phyloP scores from a whole-genome alignment of 2,329 filamentous ascomycete species.

The Ceratocystis cubensis region DNA sequence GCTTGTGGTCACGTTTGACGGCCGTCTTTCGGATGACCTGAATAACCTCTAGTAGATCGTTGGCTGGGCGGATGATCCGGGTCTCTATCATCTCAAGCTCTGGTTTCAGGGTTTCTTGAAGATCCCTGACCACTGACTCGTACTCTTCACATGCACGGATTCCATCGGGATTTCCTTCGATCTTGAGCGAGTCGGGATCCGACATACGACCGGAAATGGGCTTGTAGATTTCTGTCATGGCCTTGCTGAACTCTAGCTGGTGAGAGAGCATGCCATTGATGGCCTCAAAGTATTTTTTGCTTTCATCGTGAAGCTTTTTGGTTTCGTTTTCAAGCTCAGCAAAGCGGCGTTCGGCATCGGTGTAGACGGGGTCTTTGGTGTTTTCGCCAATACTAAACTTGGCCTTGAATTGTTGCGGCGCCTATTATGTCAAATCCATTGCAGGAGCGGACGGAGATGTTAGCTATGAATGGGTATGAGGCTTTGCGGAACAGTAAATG shows the following conservation, averaged over 20 bases:
- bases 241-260: constrained; percentile 96
- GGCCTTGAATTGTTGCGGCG: constrained; percentile 81
- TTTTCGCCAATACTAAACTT: constrained; percentile 93
- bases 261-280: constrained; percentile 97
- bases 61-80: constrained; percentile 79
- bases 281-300: constrained; percentile 91
- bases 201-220: constrained; percentile 93
- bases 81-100: constrained; percentile 97
- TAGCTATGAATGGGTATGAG: constrained; percentile 17
- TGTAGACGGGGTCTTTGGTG: constrained; percentile 89
- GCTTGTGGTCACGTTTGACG: constrained; percentile 89
- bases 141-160: constrained; percentile 96
- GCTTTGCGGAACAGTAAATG: background rate
- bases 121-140: constrained; percentile 73
- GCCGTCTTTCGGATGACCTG: constrained; percentile 86
- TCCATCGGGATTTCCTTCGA: constrained; percentile 81
- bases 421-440: constrained; percentile 33
- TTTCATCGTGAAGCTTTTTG: constrained; percentile 93
- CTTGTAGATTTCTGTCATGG: constrained; percentile 93
- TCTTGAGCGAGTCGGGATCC: constrained; percentile 70
- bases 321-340: constrained; percentile 89
- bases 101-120: constrained; percentile 76
- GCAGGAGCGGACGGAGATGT: background rate
- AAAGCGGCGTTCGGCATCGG: constrained; percentile 87
- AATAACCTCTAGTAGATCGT: constrained; percentile 87